Percentiles rank a stretch among this genome's conserved stretches.
Conservation (phyloP, 208 protist species). For the Balamuthia mandrillaris region DNA sequence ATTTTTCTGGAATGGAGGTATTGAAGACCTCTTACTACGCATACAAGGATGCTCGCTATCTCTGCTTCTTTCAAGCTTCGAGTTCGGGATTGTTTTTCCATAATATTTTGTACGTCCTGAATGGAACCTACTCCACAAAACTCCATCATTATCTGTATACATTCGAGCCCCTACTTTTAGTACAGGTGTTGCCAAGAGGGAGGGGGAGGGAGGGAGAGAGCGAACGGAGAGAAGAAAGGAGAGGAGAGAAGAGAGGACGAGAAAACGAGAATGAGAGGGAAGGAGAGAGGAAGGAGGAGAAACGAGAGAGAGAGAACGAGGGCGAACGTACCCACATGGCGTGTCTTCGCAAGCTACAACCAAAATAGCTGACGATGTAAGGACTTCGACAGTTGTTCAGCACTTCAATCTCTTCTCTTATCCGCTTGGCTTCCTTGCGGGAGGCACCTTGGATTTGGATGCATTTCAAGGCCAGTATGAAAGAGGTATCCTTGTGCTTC, state of each 20-base stretch:
- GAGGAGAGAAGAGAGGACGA: no score
- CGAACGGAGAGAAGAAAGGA: no score
- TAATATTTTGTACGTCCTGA: background rate
- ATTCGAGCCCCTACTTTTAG: background rate
- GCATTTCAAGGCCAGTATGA: background rate
- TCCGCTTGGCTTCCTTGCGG: background rate
- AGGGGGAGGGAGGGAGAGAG: no score
- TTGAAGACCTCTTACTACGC: background rate
- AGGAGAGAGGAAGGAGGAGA: no score
- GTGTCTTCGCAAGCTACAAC: background rate
- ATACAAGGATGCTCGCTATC: background rate
- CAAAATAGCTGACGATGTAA: background rate
- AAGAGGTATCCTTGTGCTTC: background rate
- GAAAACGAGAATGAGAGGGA: no score
- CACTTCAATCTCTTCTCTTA: background rate
- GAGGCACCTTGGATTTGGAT: background rate
- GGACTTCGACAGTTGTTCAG: background rate
- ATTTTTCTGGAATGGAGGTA: background rate
- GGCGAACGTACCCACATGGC: background rate
- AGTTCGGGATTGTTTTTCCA: no score
- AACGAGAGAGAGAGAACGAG: background rate
- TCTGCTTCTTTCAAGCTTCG: background rate
- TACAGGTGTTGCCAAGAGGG: no score
- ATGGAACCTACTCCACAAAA: background rate
- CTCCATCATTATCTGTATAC: background rate